A percentile compares a stretch with the other conserved stretches of the same genome.
Conservation (phyloP, 805 yeast species). For the Zygoascus flipseniorum region DNA sequence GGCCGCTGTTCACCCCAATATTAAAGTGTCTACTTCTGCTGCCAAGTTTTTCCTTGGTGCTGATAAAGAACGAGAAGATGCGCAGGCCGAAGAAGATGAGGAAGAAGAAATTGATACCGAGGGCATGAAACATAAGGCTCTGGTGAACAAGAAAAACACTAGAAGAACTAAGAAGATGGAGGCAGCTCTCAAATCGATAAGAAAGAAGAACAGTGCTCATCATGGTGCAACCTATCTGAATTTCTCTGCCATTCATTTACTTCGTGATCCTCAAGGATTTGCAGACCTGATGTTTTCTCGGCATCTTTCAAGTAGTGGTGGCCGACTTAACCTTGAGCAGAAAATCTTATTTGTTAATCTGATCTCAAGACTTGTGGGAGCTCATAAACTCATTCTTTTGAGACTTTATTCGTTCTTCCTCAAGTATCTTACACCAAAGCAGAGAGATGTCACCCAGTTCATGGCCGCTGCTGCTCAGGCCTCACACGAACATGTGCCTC, state of each 20-base stretch:
- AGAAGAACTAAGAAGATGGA: slow-evolving; percentile 78
- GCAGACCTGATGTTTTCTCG: slow-evolving; percentile 74
- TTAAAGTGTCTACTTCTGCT: slow-evolving; percentile 83
- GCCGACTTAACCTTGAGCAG: slow-evolving; percentile 76
- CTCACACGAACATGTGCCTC: slow-evolving; percentile 94
- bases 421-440: slow-evolving; percentile 90
- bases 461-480: slow-evolving; percentile 98
- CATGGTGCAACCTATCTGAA: slow-evolving; percentile 66
- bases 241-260: slow-evolving; percentile 87
- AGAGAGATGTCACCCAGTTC: slow-evolving; percentile 86
- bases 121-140: slow-evolving; percentile 70
- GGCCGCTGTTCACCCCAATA: slow-evolving; percentile 82
- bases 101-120: slow-evolving; percentile 46
- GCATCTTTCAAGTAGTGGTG: slow-evolving; percentile 60
- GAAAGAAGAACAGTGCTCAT: slow-evolving; percentile 41
- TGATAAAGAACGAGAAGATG: slow-evolving; percentile 81
- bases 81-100: slow-evolving; percentile 65
- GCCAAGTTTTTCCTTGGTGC: slow-evolving; percentile 89
- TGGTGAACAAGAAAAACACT: slow-evolving; percentile 71
- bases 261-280: slow-evolving; percentile 96
- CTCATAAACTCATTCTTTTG: slow-evolving; percentile 83
- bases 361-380: slow-evolving; percentile 82
- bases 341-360: slow-evolving; percentile 82
- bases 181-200: slow-evolving; percentile 62
- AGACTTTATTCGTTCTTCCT: slow-evolving; percentile 85